Evolutionary conservation across 2,329 filamentous ascomycete species (phyloP), one percentile per base, ranked within the genome.

Genomic region (Escovopsis sp.): DNA sequence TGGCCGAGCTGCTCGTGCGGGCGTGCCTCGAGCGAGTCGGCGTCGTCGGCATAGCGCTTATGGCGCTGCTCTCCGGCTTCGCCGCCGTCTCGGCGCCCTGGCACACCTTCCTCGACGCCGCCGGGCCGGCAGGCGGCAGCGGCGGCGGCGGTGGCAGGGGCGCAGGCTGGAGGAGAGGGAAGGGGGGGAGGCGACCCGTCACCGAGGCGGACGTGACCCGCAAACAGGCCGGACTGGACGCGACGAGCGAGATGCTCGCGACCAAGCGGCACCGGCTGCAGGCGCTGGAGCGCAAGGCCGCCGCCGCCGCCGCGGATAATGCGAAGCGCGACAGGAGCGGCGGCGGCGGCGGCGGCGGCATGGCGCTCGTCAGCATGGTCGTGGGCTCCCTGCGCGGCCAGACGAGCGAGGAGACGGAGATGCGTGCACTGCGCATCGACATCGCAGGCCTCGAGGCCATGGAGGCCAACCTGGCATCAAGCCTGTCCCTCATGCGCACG

Each of bases 31-130:
- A 79, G 56, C 63, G 86, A 36, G 78, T 94, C 24, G 86, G 85
- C 11, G 80, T 94, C 34, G 85, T 93, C 47, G 86, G 86, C 4
- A 86, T 91, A 43, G 79, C 81, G 38, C 63, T 91, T 41, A 93
- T 94, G 84, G 86, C 85, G 13, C 71, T 88, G 12, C 66, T 94
- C n/a, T 85, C 85, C 7, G 86, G 86, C 0, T 94, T 93, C 53
- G 86, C 86, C 6, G 84, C 84, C n/a, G 82, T 93, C 30, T 88
- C 83, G 20, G 81, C 83, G 1, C 77, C 87, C 2, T 94, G 86
- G 84, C 82, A 93, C 54, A 84, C 76, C 1, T 85, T 93, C 60
- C 73, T 77, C 20, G 76, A 78, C 27, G 74, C 72, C 33, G 65
- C 8, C 27, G 27, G 27, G 7, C 5, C 8, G 27, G 27, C 8